Evolutionary conservation across 2,329 filamentous ascomycete genomes (phyloP), one percentile per base, ranked within the genome.

Genomic region (Fusarium haematococcum): DNA sequence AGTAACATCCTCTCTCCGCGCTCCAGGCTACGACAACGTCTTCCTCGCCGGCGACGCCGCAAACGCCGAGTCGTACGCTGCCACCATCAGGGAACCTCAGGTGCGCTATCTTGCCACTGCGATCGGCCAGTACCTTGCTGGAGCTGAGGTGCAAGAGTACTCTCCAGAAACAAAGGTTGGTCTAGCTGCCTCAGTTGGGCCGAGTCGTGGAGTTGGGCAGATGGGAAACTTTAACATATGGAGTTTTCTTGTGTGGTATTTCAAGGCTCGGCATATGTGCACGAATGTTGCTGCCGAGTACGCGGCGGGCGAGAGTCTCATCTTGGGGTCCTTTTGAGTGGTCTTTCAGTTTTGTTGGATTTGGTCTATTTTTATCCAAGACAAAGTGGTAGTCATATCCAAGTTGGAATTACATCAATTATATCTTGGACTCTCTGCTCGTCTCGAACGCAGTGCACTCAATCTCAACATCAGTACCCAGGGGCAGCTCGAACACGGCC

Each of bases 391-490:
- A 32, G 4, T 32, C 10, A 32, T 41, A 3, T 16, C 14, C 9
- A 14, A 45, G 13, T 14, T 14, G 4, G 3, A 16, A 25, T 8
- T 41, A 9, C n/a, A 45, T 45, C 45, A 30, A n/a, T 52, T 6
- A 52, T n/a, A 52, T 52, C 25, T 52, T 52, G 5, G 48, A 30
- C 48, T 30, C 48, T 30, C 48, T 30, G 16, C 6, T 11, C 4
- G 16, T 30, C 48, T 52, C 35, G 23, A 35, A 59, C 9, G 78
- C 78, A 9, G 92, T 91, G 80, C 90, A 92, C 84, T 95, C 93
- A 79, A 95, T 93, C 85, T 95, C 93, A 10, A 95, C 90, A 67
- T 92, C 89, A 5, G 92, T 92, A 13, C 89, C 88, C 78, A 93
- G 88, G 2, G 93, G 93, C 75, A 95, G 84, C 80, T 93, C 88